Evolutionary conservation across 1,284 basidiomycete genomes (phyloP).

Genomic region (Sphagnurus paluster): DNA sequence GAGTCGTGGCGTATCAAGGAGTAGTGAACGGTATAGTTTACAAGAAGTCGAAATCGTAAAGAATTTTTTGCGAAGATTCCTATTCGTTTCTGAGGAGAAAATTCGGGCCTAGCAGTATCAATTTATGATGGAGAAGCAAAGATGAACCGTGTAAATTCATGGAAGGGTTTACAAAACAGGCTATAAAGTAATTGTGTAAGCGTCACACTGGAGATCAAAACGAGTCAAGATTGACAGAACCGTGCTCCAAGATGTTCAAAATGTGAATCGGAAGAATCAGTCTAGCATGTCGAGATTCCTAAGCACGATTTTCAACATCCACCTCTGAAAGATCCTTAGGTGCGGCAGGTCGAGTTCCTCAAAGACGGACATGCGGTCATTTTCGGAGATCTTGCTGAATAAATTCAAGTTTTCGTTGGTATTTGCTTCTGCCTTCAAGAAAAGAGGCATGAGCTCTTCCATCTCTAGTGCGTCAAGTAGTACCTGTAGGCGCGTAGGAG

Average conservation of each 20-base stretch:
- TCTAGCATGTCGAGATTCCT: slow-evolving; percentile 1
- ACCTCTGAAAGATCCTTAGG: slow-evolving; percentile 19
- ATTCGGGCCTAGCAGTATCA: no score
- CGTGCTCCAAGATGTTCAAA: not conserved
- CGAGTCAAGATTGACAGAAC: no score
- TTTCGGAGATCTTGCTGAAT: slow-evolving; percentile 17
- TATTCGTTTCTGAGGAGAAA: no score
- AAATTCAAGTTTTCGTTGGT: slow-evolving; percentile 21
- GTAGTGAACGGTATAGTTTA: no score
- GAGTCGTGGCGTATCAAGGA: no score
- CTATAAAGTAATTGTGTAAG: no score
- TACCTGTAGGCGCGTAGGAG: slow-evolving; percentile 14
- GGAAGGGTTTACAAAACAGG: no score
- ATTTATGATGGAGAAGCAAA: no score
- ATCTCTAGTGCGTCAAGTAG: slow-evolving; percentile 22
- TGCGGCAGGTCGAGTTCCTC: slow-evolving; percentile 13
- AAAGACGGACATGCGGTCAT: slow-evolving; percentile 14
- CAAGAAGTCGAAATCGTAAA: no score
- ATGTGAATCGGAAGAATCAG: not conserved
- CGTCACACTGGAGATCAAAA: no score
- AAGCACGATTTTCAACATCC: slow-evolving; percentile 14
- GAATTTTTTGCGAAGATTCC: no score
- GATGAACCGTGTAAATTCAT: no score
- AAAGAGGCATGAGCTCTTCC: slow-evolving; percentile 25
- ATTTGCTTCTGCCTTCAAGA: slow-evolving; percentile 22